Base-by-base conservation (phyloP, 441 rosid genomes). In the Geranium incanum region DNA sequence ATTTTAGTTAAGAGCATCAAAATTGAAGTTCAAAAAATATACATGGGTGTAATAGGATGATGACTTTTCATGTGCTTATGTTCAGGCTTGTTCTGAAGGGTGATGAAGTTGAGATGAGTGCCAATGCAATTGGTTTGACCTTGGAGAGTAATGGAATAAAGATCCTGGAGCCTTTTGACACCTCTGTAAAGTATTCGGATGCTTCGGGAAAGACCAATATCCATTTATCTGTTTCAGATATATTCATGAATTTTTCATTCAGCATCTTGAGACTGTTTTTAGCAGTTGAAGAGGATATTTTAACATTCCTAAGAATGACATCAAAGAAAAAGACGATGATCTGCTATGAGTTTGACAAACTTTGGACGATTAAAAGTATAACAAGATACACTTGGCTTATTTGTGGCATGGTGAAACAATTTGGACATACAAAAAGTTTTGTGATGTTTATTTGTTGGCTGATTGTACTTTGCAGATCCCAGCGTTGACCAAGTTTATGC, bases 61-160 rank as follows among this genome's bases (percentile, higher is more conserved):
- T 77, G 71, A 81, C 73, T 28, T 70, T 72, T 70, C n/a, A 65
- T 70, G 68, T 67, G 68, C 63, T 79, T 70, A 67, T 72, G 79
- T 52, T 67, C 81, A 95, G 99, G 92, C 75, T 95, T 79, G 84
- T 82, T 69, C 38, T 89, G 79, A 95, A 88, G 77, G 92, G 90
- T 67, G 90, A 87, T 79, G 83, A 87, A 67, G 77, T 82, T 76
- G 97, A 92, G 79, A 81, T 92, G 92, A 86, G 83, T 79, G 96
- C 90, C 74, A 88, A 86, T 78, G 86, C 84, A 55, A 84, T 89
- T 77, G 97, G 97, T 81, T 86, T 95, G 80, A 87, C 86, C 76
- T 86, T 95, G 96, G 99, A 95, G 85, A 92, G 99, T 78, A 91
- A 87, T 80, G 98, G 98, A 81, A 85, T 91, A 76, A 88, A 87